A percentile compares a stretch with the other conserved stretches of the same genome.
phyloP scores from a whole-genome alignment of 225 moss, liverwort and hornwort species.

The Pseudisothecium myosuroides region DNA sequence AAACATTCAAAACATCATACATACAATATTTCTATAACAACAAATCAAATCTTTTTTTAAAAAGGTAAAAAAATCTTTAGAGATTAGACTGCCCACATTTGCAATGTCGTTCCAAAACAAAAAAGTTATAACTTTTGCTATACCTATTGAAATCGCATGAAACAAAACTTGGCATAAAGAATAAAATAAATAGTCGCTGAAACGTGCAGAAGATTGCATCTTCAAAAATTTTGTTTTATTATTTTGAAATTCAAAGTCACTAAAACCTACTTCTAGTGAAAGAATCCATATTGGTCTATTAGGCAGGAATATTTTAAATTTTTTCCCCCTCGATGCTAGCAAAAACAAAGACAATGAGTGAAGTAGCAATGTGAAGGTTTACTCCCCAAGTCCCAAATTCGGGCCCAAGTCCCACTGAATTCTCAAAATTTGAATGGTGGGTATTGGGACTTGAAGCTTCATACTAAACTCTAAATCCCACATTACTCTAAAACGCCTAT shows the following conservation, averaged over 20 bases:
- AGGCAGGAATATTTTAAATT: neutral
- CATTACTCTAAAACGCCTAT: neutral
- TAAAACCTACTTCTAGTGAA: neutral
- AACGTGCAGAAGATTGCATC: neutral
- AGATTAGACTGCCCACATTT: neutral
- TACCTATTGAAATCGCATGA: neutral
- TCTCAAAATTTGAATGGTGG: neutral
- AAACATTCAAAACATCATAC: neutral
- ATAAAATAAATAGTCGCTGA: neutral
- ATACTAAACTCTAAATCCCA: rapidly evolving
- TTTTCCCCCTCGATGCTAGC: rapidly evolving
- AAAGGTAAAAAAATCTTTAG: no score
- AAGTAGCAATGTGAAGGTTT: neutral
- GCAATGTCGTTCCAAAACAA: no score
- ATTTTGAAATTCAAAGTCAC: neutral
- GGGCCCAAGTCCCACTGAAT: neutral
- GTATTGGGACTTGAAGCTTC: neutral
- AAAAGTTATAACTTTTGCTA: neutral
- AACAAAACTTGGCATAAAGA: neutral
- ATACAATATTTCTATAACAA: neutral
- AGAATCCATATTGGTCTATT: neutral
- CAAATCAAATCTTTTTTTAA: no score
- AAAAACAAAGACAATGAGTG: neutral
- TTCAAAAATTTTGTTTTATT: neutral
- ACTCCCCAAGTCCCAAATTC: rapidly evolving